A percentile compares a stretch with the other conserved stretches of the same genome.
phyloP scores from a whole-genome alignment of 2,329 filamentous ascomycete species.

The Gremmenia infestans region DNA sequence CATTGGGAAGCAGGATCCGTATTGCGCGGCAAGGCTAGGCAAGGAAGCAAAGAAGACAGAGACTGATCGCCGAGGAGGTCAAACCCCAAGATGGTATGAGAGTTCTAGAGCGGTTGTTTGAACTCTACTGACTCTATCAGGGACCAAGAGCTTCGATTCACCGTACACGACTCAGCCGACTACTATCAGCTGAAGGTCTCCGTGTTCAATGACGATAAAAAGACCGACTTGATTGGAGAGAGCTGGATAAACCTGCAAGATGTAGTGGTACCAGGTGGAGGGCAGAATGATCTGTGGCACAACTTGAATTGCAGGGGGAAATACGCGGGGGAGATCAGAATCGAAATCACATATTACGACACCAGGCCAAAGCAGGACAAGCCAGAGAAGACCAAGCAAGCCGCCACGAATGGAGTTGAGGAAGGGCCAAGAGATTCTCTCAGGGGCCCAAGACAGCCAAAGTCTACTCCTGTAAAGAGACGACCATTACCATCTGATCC shows the following conservation, averaged over 20 bases:
- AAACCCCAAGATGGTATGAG: slow-evolving; percentile 88
- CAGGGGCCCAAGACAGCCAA: slow-evolving; percentile 42
- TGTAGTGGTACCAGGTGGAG: slow-evolving; percentile 79
- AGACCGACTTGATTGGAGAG: slow-evolving; percentile 93
- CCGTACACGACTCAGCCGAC: slow-evolving; percentile 91
- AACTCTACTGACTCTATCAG: slow-evolving; percentile 43
- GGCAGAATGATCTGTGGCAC: slow-evolving; percentile 94
- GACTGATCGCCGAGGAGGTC: slow-evolving; percentile 88
- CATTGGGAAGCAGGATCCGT: slow-evolving; percentile 97
- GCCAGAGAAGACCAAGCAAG: slow-evolving; percentile 44
- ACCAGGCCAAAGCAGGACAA: slow-evolving; percentile 76
- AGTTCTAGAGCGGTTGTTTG: not conserved
- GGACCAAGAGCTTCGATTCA: slow-evolving; percentile 96
- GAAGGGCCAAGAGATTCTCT: slow-evolving; percentile 30
- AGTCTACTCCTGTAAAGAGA: slow-evolving; percentile 64
- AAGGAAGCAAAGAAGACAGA: slow-evolving; percentile 98
- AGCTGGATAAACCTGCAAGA: slow-evolving; percentile 79
- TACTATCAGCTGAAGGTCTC: slow-evolving; percentile 95
- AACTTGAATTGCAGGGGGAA: slow-evolving; percentile 81
- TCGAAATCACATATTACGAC: slow-evolving; percentile 97
- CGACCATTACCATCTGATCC: slow-evolving; percentile 80
- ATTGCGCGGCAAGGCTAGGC: slow-evolving; percentile 86
- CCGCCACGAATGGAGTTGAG: slow-evolving; percentile 34
- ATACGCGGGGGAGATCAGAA: slow-evolving; percentile 89
- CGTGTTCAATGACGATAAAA: slow-evolving; percentile 97